Percentiles rank a stretch among this genome's conserved stretches.
Conservation (phyloP, 1,139 yeast species). For the Yamadazyma buinensis region DNA sequence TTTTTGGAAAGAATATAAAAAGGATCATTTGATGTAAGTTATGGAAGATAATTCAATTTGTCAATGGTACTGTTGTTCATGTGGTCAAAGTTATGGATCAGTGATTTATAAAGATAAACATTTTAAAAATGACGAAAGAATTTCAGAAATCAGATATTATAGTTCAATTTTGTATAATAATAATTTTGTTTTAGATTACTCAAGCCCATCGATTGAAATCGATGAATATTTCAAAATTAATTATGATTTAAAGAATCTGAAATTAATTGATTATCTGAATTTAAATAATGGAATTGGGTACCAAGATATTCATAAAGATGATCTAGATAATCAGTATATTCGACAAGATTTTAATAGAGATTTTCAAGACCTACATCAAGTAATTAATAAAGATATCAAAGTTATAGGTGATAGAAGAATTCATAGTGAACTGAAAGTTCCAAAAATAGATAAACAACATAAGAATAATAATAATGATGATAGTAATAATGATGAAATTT, state of each 20-base stretch:
- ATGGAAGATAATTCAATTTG: constrained; percentile 29
- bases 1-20: too few species aligned
- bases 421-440: too few species aligned
- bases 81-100: constrained; percentile 49
- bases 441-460: neutral
- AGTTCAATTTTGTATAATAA: constrained; percentile 26
- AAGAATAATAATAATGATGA: neutral
- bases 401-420: too few species aligned
- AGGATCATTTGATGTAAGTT: too few species aligned
- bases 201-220: constrained; percentile 5
- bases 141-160: constrained; percentile 24
- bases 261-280: neutral
- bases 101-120: constrained; percentile 26
- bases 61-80: constrained; percentile 53
- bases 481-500: neutral
- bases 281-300: too few species aligned
- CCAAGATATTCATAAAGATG: neutral
- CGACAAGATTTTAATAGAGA: neutral
- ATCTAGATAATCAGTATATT: too few species aligned
- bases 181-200: constrained; percentile 10
- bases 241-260: neutral
- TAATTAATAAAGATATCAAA: neutral
- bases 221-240: constrained; percentile 5
- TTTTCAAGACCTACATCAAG: neutral
- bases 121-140: constrained; percentile 4